Evolutionary conservation across 371 early-diverging fungal genomes (phyloP).

Genomic region (Coemansia sp.): DNA sequence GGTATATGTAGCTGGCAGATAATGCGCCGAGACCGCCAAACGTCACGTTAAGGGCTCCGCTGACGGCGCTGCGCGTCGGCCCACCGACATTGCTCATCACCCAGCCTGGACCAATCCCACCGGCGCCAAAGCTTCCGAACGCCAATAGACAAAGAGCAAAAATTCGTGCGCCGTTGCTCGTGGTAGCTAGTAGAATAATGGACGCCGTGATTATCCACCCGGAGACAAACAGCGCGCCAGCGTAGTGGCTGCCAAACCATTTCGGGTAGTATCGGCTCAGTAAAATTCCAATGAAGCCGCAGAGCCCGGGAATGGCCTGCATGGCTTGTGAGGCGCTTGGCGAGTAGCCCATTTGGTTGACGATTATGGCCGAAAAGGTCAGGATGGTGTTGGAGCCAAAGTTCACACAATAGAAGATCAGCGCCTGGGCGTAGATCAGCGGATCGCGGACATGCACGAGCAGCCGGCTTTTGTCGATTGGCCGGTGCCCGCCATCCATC

Average conservation of each 20-base stretch:
- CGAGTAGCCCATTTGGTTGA: too few species aligned
- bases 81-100: conserved; percentile 49
- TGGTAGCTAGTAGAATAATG: conserved; percentile 35
- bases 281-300: too few species aligned
- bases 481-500: too few species aligned
- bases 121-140: conserved; percentile 41
- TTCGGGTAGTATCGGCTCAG: conserved; percentile 3
- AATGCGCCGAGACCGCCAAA: conserved; percentile 69
- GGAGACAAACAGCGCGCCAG: conserved; percentile 32
- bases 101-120: conserved; percentile 43
- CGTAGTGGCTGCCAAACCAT: conserved; percentile 36
- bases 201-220: conserved; percentile 24
- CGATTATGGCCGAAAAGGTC: too few species aligned
- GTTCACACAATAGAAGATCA: too few species aligned
- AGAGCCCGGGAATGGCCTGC: too few species aligned
- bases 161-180: conserved; percentile 42
- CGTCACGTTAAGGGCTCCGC: conserved; percentile 42
- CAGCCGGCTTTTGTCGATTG: too few species aligned
- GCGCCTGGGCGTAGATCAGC: too few species aligned
- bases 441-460: too few species aligned
- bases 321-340: too few species aligned
- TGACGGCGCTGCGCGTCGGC: conserved; percentile 37
- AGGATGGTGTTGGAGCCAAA: too few species aligned
- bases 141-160: conserved; percentile 43
- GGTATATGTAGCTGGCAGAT: conserved; percentile 65